Base-by-base conservation (phyloP, 2,329 filamentous ascomycete genomes). In the Lasiodiplodia sp. region DNA sequence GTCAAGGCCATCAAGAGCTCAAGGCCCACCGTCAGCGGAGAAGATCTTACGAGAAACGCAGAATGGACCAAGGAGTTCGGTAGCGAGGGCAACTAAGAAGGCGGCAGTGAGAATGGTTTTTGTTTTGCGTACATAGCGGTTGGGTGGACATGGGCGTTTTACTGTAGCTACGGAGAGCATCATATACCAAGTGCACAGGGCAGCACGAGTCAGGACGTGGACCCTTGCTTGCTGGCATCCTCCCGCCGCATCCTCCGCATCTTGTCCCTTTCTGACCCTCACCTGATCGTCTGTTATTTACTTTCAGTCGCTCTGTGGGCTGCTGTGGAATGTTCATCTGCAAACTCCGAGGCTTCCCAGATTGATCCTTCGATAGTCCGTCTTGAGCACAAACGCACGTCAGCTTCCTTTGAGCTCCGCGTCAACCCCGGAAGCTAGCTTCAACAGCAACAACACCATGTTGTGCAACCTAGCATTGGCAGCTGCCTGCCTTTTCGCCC, bases 51-150 rank as follows among this genome's bases (percentile, higher is more conserved):
- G 73, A 87, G 88, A 75, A 97, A 95, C 79, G 86, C 92, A 57
- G 94, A 97, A 55, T 99, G 96, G 96, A 99, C 96, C 11, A 88
- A 91, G 75, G 94, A 98, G 82, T 98, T 98, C 82, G 95, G 95
- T 68, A 97, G 93, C 78, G 95, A 97, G 79, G 95, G 95, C 14
- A 58, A 57, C 38, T 67, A 25, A 67, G 56, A 67, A 38, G 23
- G 40, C 23, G 31, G 40, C 57, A 12, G 40, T 18, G 37, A 52
- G 21, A 18, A 40, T 23, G 10, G 51, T 53, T 52, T 60, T 52
- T 64, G 47, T 52, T 64, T 64, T 31, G 60, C 60, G 47, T 49
- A 67, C 65, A 67, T 67, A 67, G 65, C 65, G 65, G 65, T 12
- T 58, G 25, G 65, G 38, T 64, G 60, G 60, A 38, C 49, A 23